Percentiles rank a stretch among this genome's conserved stretches.
These are phyloP conservation scores for Rhizopogon roseolus DNA, from an alignment of 768 basidiomycete species.

Conservation along the genomic window DNA sequence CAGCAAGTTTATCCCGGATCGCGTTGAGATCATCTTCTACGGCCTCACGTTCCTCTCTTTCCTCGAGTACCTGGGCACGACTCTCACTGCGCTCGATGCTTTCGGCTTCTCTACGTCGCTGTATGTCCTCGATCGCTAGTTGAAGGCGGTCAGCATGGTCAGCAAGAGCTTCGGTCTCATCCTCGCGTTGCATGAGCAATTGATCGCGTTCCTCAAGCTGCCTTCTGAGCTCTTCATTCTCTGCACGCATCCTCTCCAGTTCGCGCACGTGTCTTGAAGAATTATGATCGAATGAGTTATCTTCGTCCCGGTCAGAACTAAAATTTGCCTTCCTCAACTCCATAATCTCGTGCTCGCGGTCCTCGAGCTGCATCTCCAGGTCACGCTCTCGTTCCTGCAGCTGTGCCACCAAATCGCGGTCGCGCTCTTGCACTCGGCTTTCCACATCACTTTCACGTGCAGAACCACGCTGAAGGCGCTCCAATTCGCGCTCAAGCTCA, in stretches of 20 bases:
- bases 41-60: constrained; percentile 68
- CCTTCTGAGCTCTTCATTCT: constrained; percentile 57
- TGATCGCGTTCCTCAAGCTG: constrained; percentile 57
- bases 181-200: constrained; percentile 50
- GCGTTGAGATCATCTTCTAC: constrained; percentile 78
- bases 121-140: constrained; percentile 63
- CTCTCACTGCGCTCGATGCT: constrained; percentile 68
- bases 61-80: constrained; percentile 65
- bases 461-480: constrained; percentile 52
- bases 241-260: constrained; percentile 54
- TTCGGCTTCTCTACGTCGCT: constrained; percentile 58
- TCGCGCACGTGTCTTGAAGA: constrained; percentile 44
- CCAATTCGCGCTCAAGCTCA: constrained; percentile 78
- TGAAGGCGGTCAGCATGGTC: constrained; percentile 63
- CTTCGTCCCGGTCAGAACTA: constrained; percentile 54
- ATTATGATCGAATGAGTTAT: constrained; percentile 34
- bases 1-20: constrained; percentile 72
- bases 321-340: constrained; percentile 54
- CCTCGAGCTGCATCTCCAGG: constrained; percentile 71
- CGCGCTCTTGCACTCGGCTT: constrained; percentile 23
- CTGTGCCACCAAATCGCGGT: constrained; percentile 31
- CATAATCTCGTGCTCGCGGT: constrained; percentile 63
- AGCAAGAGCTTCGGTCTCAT: constrained; percentile 66
- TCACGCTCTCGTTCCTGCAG: constrained; percentile 58
- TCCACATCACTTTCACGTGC: constrained; percentile 26